A percentile compares a stretch with the other conserved stretches of the same genome.
phyloP scores from a whole-genome alignment of 202 grass and related monocot genomes.

The Bolboschoenoplectus hybrid region DNA sequence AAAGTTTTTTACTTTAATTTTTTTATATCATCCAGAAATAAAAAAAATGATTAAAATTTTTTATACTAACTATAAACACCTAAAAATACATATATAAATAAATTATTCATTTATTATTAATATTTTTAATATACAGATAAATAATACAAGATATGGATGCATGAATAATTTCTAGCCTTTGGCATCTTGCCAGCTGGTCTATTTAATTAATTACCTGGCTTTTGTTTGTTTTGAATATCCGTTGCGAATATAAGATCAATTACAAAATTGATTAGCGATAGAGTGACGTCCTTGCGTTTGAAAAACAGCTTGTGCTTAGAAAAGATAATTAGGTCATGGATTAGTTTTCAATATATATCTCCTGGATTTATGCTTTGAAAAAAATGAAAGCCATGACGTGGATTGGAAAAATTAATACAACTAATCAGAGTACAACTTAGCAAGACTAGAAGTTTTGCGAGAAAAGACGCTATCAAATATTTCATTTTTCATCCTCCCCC shows the following conservation, averaged over 20 bases:
- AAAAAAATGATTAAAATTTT: too few species aligned
- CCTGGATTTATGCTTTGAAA: not conserved
- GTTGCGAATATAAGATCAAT: not conserved
- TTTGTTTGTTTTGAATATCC: constrained; percentile 17
- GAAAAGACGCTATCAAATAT: not conserved
- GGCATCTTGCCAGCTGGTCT: not conserved
- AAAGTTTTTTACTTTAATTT: too few species aligned
- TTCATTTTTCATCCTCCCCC: not conserved
- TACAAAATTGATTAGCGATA: not conserved
- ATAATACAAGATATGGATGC: too few species aligned
- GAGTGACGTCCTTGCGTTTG: not conserved
- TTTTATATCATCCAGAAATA: too few species aligned
- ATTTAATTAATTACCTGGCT: not conserved
- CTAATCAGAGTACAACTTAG: not conserved
- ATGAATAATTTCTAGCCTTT: too few species aligned
- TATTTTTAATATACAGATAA: too few species aligned
- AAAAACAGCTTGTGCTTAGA: not conserved
- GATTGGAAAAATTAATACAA: constrained; percentile 14
- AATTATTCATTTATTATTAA: too few species aligned
- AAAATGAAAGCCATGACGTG: constrained; percentile 28
- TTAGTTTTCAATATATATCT: constrained; percentile 27
- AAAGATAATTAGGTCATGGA: constrained; percentile 23
- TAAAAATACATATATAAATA: too few species aligned
- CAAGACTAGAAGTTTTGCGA: not conserved
- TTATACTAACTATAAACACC: too few species aligned